Percentiles rank a stretch among this genome's conserved stretches.
These are phyloP conservation scores for Chaetomium globosum DNA, from an alignment of 2,329 filamentous ascomycete genomes.

Conservation along the genomic window DNA sequence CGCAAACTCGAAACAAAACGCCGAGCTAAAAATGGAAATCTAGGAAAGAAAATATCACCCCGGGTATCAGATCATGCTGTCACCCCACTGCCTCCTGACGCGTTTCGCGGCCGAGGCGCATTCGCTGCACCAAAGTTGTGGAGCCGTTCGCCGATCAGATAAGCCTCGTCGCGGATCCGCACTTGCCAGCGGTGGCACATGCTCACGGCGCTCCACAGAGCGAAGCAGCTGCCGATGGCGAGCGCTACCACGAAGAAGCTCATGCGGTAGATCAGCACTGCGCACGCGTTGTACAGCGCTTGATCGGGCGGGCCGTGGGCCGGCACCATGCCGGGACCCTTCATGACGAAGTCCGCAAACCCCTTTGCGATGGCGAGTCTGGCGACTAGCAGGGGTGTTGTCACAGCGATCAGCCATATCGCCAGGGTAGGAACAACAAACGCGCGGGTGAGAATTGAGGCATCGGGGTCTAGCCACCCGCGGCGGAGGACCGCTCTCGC, in stretches of 20 bases:
- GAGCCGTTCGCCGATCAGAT: constrained; percentile 88
- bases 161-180: constrained; percentile 89
- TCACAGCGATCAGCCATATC: constrained; percentile 64
- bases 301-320: constrained; percentile 30
- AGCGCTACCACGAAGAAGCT: constrained; percentile 71
- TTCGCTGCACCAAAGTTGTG: constrained; percentile 78
- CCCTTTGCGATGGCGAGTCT: constrained; percentile 50
- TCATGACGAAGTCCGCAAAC: constrained; percentile 28
- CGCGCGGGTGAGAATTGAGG: constrained; percentile 76
- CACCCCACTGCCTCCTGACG: constrained; percentile 45
- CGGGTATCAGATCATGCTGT: constrained; percentile 36
- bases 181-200: constrained; percentile 76
- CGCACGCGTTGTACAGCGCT: constrained; percentile 37
- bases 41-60: background rate
- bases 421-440: constrained; percentile 77
- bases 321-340: constrained; percentile 15
- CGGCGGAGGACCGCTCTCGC: constrained; percentile 72
- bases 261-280: constrained; percentile 52
- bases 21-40: background rate
- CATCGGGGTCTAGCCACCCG: constrained; percentile 79
- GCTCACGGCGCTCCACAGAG: constrained; percentile 56
- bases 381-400: constrained; percentile 65
- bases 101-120: constrained; percentile 42
- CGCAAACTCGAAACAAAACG: constrained; percentile 3
- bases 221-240: constrained; percentile 50